These are phyloP conservation scores for Coniferiporia sulphurascens DNA, from an alignment of 1,284 basidiomycete genomes.

Conservation along the genomic window DNA sequence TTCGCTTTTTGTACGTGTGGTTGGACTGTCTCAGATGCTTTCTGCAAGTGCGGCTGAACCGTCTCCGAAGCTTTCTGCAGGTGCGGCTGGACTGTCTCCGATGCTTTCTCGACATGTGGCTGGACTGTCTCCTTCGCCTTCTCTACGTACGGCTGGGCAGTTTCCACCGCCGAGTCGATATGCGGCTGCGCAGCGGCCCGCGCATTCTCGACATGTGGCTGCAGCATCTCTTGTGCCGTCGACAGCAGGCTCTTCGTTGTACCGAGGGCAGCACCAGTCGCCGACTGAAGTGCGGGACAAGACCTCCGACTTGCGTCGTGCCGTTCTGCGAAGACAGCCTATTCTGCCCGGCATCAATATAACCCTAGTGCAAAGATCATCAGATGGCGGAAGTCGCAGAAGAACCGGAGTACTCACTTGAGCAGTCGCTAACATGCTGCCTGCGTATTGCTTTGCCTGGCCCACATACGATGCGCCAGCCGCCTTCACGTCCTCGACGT, in stretches of 20 bases:
- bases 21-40: constrained; percentile 26
- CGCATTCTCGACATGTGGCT: constrained; percentile 31
- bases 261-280: constrained; percentile 32
- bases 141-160: constrained; percentile 25
- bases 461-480: constrained; percentile 44
- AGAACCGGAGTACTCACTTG: constrained; percentile 35
- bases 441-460: constrained; percentile 46
- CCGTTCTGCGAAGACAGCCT: constrained; percentile 18
- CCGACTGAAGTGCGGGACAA: constrained; percentile 32
- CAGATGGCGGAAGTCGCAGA: background rate
- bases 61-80: constrained; percentile 25
- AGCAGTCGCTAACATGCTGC: constrained; percentile 43
- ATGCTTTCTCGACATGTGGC: constrained; percentile 26
- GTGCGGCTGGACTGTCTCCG: constrained; percentile 22
- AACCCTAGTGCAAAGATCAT: constrained; percentile 5
- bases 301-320: constrained; percentile 18
- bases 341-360: constrained; percentile 18
- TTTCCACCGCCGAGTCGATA: constrained; percentile 24
- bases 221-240: constrained; percentile 34
- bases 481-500: constrained; percentile 41
- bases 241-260: constrained; percentile 34
- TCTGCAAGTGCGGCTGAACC: constrained; percentile 32
- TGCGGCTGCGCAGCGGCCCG: constrained; percentile 27
- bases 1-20: constrained; percentile 21
- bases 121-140: constrained; percentile 22